Percentiles rank a stretch among this genome's conserved stretches.
These are phyloP conservation scores for Colletotrichum tanaceti DNA, from an alignment of 2,329 filamentous ascomycete genomes.

Conservation along the genomic window DNA sequence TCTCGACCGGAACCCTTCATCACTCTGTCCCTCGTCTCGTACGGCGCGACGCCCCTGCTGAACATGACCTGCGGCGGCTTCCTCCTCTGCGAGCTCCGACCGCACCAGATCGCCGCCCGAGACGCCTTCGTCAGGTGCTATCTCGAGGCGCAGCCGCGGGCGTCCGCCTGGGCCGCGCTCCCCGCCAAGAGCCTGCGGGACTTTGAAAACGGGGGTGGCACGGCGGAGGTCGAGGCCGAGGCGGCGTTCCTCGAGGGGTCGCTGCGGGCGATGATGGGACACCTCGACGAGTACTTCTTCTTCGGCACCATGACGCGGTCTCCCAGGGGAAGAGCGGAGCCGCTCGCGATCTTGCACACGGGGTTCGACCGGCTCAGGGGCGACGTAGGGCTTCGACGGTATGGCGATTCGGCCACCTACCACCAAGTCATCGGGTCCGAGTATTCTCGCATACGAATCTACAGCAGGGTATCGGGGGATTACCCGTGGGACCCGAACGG, in stretches of 20 bases:
- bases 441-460: neutral
- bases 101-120: neutral
- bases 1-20: neutral
- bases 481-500: too few species aligned
- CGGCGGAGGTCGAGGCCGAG: neutral
- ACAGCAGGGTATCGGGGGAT: neutral
- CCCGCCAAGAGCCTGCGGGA: neutral
- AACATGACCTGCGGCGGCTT: conserved; percentile 6
- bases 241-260: neutral
- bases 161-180: neutral
- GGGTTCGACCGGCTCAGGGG: neutral
- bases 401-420: neutral
- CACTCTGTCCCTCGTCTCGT: neutral
- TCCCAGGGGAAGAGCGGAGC: neutral
- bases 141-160: neutral
- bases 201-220: neutral
- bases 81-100: neutral
- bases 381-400: neutral
- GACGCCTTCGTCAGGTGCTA: neutral
- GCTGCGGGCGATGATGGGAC: conserved; percentile 1
- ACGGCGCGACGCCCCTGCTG: conserved; percentile 4
- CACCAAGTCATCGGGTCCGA: too few species aligned
- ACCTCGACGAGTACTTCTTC: conserved; percentile 31
- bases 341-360: neutral
- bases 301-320: conserved; percentile 21